Base-by-base conservation (phyloP, 768 basidiomycete species). In the Mycena rebaudengoi region DNA sequence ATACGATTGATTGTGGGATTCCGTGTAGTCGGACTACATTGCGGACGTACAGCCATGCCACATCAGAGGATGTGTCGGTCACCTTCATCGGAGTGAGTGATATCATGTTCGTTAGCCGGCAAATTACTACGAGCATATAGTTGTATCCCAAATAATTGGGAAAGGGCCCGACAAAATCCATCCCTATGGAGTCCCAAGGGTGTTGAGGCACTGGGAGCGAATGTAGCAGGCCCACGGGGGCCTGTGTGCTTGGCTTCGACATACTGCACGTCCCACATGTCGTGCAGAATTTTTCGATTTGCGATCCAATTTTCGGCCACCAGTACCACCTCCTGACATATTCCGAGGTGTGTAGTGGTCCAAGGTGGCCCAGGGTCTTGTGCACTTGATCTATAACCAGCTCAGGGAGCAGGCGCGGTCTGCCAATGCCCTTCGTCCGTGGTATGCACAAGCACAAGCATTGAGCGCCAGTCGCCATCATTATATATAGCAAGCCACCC, bases 311-410 rank as follows among this genome's bases (percentile, higher is more conserved):
- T 2, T 28, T 16, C 0, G 69, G 68, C 69, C 68, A 70, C 67
- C 64, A 68, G 37, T 61, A 70, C 41, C 62, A 67, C 26, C 37
- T 53, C 1, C 74, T 64, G 4, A 76, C 39, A 40, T 75, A 76
- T 3, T 73, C 69, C 4, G 49, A 10, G 1, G 76, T 78, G 26
- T 66, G 62, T 2, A 62, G 52, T 0, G 43, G 3, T 1, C 73
- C 73, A 10, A 73, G 57, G 41, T 77, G 75, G 0, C 74, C 76
- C 0, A 78, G 5, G 2, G 45, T 49, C 12, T 43, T 35, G 21
- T 51, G 50, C 3, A 23, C 50, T 14, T 28, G 25, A 10, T 51
- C 50, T 3, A 51, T 13, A 11, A 51, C 33, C 13, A 30, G n/a
- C n/a, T 35, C 50, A 10, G 50, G 10, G 5, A 51, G 5, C 3